Conservation (phyloP, 768 basidiomycete species). For the Leccinum longicurvipes region DNA sequence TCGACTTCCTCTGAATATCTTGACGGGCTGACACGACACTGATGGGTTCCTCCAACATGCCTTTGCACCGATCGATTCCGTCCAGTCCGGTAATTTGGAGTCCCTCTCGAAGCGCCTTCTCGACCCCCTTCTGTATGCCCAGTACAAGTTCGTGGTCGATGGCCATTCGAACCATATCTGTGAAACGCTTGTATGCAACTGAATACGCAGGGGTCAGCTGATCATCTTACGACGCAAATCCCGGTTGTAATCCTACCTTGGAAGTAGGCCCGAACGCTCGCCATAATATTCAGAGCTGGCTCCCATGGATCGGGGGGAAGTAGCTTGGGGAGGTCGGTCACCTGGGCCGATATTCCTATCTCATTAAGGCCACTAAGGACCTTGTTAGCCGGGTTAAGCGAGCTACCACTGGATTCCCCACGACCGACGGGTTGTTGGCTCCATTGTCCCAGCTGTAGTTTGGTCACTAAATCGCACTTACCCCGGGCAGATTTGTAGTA, state of each 20-base stretch:
- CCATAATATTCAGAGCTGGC: conserved; percentile 62
- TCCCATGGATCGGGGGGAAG: conserved; percentile 52
- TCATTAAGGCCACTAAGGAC: conserved; percentile 18
- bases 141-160: conserved; percentile 41
- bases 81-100: conserved; percentile 52
- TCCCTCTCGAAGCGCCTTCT: conserved; percentile 42
- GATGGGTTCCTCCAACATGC: conserved; percentile 50
- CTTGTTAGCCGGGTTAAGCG: conserved; percentile 30
- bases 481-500: conserved; percentile 41
- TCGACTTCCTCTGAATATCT: conserved; percentile 49
- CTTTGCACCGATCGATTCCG: conserved; percentile 44
- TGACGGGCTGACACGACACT: conserved; percentile 42
- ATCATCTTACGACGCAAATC: background rate
- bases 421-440: background rate
- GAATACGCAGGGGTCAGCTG: background rate
- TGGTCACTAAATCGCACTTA: conserved; percentile 2
- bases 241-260: conserved; percentile 48
- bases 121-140: conserved; percentile 46
- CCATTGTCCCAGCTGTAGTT: background rate
- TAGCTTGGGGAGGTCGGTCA: conserved; percentile 47
- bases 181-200: conserved; percentile 49
- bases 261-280: conserved; percentile 69
- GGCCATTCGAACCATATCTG: conserved; percentile 41
- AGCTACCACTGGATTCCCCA: too few relatives aligned
- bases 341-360: conserved; percentile 31